Conservation (phyloP, 164 flowering plant species). For the Chimonanthus salicifolius region DNA sequence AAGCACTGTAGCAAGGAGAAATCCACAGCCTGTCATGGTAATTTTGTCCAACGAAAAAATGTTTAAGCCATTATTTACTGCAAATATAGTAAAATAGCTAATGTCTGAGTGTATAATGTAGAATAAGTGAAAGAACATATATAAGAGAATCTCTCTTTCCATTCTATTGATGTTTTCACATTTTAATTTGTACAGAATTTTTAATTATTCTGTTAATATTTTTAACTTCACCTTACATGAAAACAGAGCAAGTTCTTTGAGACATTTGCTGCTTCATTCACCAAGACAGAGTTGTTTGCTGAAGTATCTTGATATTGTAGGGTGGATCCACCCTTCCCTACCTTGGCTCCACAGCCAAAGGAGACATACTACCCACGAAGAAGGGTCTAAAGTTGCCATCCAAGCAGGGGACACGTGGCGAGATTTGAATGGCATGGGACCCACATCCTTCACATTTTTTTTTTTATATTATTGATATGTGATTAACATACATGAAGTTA, state of each 20-base stretch:
- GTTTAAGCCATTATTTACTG: too few relatives aligned
- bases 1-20: too few relatives aligned
- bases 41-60: too few relatives aligned
- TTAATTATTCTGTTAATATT: too few relatives aligned
- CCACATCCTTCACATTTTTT: background rate
- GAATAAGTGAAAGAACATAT: too few relatives aligned
- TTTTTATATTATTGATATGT: background rate
- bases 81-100: too few relatives aligned
- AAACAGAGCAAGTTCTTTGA: conserved; percentile 99
- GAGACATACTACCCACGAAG: conserved; percentile 79
- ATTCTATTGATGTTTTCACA: too few relatives aligned
- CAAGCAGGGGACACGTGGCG: conserved; percentile 88
- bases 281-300: conserved; percentile 91
- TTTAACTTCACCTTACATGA: background rate
- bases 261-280: conserved; percentile 98
- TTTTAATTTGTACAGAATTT: too few relatives aligned
- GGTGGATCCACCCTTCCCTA: conserved; percentile 84
- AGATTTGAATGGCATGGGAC: conserved; percentile 46
- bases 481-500: background rate
- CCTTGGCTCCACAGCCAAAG: conserved; percentile 69
- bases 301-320: conserved; percentile 83
- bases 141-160: too few relatives aligned
- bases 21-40: too few relatives aligned
- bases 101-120: too few relatives aligned
- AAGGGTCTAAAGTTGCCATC: conserved; percentile 96